phyloP scores from a whole-genome alignment of 2,329 filamentous ascomycete species.

The Aspergillus hortae region DNA sequence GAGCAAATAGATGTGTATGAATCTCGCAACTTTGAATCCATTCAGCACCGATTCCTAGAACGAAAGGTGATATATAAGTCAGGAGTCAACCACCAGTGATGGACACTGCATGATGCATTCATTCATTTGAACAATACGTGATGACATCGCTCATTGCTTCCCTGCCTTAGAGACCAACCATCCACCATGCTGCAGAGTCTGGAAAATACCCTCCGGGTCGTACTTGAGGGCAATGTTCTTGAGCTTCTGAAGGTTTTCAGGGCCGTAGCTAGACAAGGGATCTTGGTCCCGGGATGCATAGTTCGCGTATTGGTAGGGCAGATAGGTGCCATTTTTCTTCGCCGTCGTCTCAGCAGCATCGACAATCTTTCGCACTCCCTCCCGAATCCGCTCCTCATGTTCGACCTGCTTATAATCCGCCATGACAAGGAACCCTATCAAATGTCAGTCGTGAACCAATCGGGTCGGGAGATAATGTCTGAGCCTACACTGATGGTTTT shows the following conservation, averaged over 20 bases:
- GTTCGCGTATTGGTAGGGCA: conserved; percentile 13
- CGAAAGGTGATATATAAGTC: too few relatives aligned
- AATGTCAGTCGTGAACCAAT: not conserved
- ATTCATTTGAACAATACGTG: too few relatives aligned
- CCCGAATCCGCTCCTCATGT: conserved; percentile 8
- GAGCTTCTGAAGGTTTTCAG: not conserved
- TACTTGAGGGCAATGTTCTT: not conserved
- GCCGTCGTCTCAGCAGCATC: conserved; percentile 9
- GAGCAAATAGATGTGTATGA: not conserved
- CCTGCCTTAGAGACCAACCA: not conserved
- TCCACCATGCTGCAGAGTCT: conserved; percentile 2
- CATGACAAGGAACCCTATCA: conserved; percentile 12
- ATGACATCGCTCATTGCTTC: not conserved
- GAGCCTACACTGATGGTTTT: conserved; percentile 11
- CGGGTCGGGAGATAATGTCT: not conserved
- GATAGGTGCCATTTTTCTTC: conserved; percentile 6
- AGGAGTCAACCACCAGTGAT: too few relatives aligned
- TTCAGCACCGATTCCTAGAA: too few relatives aligned
- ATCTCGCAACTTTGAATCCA: too few relatives aligned
- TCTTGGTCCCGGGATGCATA: conserved; percentile 15
- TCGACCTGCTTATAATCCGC: conserved; percentile 8
- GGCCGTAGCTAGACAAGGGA: not conserved
- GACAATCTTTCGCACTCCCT: conserved; percentile 10
- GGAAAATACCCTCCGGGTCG: not conserved
- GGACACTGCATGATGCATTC: too few relatives aligned